A percentile compares a stretch with the other conserved stretches of the same genome.
Evolutionary conservation across 108 stramenopile species (phyloP).

Genomic region (Skeletonema menzelii): DNA sequence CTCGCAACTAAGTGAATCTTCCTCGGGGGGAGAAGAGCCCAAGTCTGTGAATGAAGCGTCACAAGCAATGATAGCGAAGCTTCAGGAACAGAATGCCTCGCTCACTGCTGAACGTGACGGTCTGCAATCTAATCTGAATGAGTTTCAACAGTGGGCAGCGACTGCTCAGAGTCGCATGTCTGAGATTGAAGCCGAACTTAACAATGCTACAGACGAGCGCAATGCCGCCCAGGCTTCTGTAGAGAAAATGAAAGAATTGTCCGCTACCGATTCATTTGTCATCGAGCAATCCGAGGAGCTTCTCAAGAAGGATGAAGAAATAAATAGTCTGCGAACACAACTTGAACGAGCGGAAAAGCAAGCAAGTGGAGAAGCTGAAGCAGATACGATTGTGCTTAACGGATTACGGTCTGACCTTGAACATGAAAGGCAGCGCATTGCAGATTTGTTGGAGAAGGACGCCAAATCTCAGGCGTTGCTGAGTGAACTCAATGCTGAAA

Average conservation of each 20-base stretch:
- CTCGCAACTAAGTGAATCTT: background rate
- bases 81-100: slow-evolving; percentile 37
- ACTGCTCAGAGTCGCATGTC: slow-evolving; percentile 53
- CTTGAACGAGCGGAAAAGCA: slow-evolving; percentile 23
- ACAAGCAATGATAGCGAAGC: slow-evolving; percentile 13
- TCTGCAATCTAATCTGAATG: slow-evolving; percentile 41
- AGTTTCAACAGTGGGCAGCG: slow-evolving; percentile 65
- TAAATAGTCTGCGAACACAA: slow-evolving; percentile 13
- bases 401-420: slow-evolving; percentile 27
- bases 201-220: slow-evolving; percentile 21
- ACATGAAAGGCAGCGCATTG: slow-evolving; percentile 22
- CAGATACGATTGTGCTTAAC: slow-evolving; percentile 27
- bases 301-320: slow-evolving; percentile 32
- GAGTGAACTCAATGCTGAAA: slow-evolving; percentile 11
- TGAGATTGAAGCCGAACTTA: slow-evolving; percentile 44
- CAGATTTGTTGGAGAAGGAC: slow-evolving; percentile 7
- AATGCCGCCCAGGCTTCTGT: slow-evolving; percentile 17
- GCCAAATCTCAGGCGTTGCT: background rate
- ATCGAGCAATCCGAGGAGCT: slow-evolving; percentile 21
- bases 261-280: background rate
- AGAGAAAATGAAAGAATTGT: slow-evolving; percentile 2
- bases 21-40: slow-evolving; percentile 1
- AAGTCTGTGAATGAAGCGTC: slow-evolving; percentile 7
- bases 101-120: slow-evolving; percentile 39
- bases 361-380: slow-evolving; percentile 30